Base-by-base conservation (phyloP, 2,329 filamentous ascomycete species). In the Fusarium transvaalense region DNA sequence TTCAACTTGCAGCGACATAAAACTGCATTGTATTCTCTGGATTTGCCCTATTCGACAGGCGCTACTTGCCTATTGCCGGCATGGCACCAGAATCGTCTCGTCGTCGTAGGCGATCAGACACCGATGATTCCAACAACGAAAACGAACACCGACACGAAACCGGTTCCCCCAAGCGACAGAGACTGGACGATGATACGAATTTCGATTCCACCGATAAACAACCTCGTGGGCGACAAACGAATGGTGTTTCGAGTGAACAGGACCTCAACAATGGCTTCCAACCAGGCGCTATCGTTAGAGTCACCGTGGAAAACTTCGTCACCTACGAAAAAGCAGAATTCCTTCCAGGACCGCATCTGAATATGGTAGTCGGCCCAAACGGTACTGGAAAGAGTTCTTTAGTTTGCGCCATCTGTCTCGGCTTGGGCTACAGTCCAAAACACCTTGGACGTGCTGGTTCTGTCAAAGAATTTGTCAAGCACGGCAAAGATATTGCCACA, bases 361-460 rank as follows among this genome's bases (percentile, higher is more conserved):
- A 99, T 78, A 98, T 99, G 95, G 91, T 99, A 54, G 97, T 99
- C 72, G 96, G 96, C 0, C 96, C 96, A n/a, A 99, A 99, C 75
- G 96, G 96, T 34, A 98, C 96, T 0, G 96, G 96, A 56, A 99
- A 99, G 81, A 98, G 95, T 80, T 97, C 96, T 0, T 85, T 99
- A 27, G 95, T 99, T 42, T 99, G 96, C 80, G 96, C 96, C 43
- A 97, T 99, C 71, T 98, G 96, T 76, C 82, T 99, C 15, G 96
- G 96, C 4, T 82, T 99, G 27, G 96, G 96, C 47, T 97, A 91
- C 84, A 87, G 89, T 32, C 89, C 94, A 25, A 88, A 91, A 79
- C 88, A 94, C 74, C 86, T 99, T 17, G 96, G 95, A 17, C 90
- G 96, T 64, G 94, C 94, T 9, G 94, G 92, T 73, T 89, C 93